These are phyloP conservation scores for Micromonas pusilla DNA, from an alignment of 139 green algal species.

Conservation along the genomic window DNA sequence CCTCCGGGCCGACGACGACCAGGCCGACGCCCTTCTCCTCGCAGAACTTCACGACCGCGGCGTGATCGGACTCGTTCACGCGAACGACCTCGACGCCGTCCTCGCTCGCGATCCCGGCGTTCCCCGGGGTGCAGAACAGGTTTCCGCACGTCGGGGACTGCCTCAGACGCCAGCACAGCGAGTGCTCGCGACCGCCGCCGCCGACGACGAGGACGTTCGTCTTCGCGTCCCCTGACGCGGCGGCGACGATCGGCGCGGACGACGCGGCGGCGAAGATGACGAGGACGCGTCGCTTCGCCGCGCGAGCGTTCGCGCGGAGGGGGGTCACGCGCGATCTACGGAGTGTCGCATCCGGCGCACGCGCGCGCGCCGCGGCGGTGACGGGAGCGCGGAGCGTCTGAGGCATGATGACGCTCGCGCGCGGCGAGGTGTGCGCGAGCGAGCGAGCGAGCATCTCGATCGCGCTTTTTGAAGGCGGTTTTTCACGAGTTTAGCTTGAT, in stretches of 20 bases:
- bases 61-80: slow-evolving; percentile 14
- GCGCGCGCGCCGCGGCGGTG: too few species aligned
- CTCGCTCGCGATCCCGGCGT: slow-evolving; percentile 69
- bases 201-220: slow-evolving; percentile 82
- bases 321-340: background rate
- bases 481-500: too few species aligned
- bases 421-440: too few species aligned
- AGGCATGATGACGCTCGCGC: too few species aligned
- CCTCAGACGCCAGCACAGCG: slow-evolving; percentile 77
- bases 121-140: slow-evolving; percentile 74
- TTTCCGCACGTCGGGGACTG: slow-evolving; percentile 52
- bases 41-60: slow-evolving; percentile 61
- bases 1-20: slow-evolving; percentile 84
- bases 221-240: slow-evolving; percentile 22
- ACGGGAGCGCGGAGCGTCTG: too few species aligned
- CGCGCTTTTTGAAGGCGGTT: too few species aligned
- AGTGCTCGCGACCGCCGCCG: slow-evolving; percentile 78
- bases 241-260: too few species aligned
- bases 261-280: background rate
- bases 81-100: background rate
- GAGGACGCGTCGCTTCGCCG: background rate
- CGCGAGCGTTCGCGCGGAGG: background rate
- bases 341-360: too few species aligned
- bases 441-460: too few species aligned
- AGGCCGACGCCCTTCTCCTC: slow-evolving; percentile 58